Evolutionary conservation across 2,329 filamentous ascomycete genomes (phyloP).

Genomic region (Lachnellula suecica): DNA sequence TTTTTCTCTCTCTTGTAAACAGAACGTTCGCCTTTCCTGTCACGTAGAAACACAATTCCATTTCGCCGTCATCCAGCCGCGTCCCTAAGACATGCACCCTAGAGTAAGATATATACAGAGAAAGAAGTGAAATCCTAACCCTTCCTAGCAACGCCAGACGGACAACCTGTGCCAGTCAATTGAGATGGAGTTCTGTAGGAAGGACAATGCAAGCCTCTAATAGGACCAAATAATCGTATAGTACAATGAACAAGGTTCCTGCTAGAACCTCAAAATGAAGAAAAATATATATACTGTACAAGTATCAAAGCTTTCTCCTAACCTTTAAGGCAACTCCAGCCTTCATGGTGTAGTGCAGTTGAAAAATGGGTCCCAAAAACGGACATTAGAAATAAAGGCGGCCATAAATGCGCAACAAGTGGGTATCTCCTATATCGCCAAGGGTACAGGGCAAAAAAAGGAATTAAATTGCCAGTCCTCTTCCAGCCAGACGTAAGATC

Average conservation of each 20-base stretch:
- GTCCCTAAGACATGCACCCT: background rate
- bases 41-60: background rate
- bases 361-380: background rate
- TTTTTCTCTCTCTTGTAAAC: background rate
- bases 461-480: background rate
- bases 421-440: slow-evolving; percentile 26
- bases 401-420: slow-evolving; percentile 15
- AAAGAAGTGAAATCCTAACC: background rate
- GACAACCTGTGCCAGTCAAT: slow-evolving; percentile 3
- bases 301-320: background rate
- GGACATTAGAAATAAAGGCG: slow-evolving; percentile 1
- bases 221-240: slow-evolving; percentile 3
- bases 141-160: background rate
- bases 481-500: slow-evolving; percentile 9
- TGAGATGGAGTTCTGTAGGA: background rate
- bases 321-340: background rate
- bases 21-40: background rate
- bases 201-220: background rate
- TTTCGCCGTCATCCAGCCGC: background rate
- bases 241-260: slow-evolving; percentile 1
- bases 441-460: slow-evolving; percentile 15
- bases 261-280: background rate
- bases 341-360: slow-evolving; percentile 1
- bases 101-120: slow-evolving; percentile 3
- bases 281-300: background rate